These are phyloP conservation scores for Mortierella sp. DNA, from an alignment of 371 early-diverging fungal species.

Conservation along the genomic window DNA sequence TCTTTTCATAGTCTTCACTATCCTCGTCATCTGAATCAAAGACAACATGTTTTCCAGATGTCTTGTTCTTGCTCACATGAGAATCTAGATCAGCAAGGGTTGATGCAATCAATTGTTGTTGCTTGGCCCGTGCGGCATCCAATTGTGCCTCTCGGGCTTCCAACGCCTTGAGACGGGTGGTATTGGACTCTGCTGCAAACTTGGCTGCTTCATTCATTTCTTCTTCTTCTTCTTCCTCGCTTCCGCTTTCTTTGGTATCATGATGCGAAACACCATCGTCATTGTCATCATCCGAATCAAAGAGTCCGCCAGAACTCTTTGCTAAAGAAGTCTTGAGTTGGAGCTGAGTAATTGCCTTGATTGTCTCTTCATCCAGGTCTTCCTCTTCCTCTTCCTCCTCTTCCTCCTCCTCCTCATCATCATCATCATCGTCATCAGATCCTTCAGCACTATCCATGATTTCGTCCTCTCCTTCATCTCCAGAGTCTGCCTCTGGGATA, in stretches of 20 bases:
- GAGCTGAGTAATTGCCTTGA: slow-evolving; percentile 36
- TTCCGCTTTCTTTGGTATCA: not conserved
- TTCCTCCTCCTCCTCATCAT: slow-evolving; percentile 20
- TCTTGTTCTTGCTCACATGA: slow-evolving; percentile 31
- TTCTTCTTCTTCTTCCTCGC: not conserved
- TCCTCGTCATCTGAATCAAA: slow-evolving; percentile 50
- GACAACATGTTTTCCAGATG: slow-evolving; percentile 31
- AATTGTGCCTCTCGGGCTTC: slow-evolving; percentile 39
- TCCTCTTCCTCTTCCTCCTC: slow-evolving; percentile 18
- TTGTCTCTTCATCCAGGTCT: slow-evolving; percentile 37
- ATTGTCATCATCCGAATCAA: slow-evolving; percentile 44
- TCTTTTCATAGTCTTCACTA: slow-evolving; percentile 38
- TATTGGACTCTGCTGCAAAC: slow-evolving; percentile 37
- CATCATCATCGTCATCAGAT: slow-evolving; percentile 13
- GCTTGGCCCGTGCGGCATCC: slow-evolving; percentile 32
- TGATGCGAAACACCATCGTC: not conserved
- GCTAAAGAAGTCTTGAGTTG: slow-evolving; percentile 29
- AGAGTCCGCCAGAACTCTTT: slow-evolving; percentile 31
- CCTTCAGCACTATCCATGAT: slow-evolving; percentile 17
- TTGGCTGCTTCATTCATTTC: slow-evolving; percentile 8
- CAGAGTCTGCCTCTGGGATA: slow-evolving; percentile 20
- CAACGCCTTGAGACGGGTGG: slow-evolving; percentile 36
- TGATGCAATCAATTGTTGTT: slow-evolving; percentile 43
- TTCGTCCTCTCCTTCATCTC: slow-evolving; percentile 16
- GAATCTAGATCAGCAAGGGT: slow-evolving; percentile 49